Evolutionary conservation across 2,329 filamentous ascomycete species (phyloP), one percentile per base, ranked within the genome.

Genomic region (Elsinoe perseae): DNA sequence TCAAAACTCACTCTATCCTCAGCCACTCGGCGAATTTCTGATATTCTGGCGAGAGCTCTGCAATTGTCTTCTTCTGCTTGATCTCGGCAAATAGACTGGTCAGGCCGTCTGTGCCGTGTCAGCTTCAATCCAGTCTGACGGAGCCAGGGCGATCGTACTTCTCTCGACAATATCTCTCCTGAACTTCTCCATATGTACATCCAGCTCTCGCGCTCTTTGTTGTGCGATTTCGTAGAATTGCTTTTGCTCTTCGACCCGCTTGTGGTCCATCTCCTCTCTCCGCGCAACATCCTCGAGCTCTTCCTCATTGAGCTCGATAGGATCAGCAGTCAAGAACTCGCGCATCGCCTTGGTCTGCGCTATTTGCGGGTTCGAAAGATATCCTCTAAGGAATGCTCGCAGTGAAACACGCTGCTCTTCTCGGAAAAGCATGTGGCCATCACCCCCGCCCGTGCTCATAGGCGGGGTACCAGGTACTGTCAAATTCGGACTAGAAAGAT

Each of bases 11-110:
- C 74, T 98, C 93, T 66, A 98, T 98, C 36, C 93, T 85, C 52
- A 97, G 76, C 93, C 93, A 98, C 70, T 98, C 93, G 16, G 92
- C 92, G 68, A 98, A 97, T 69, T 97, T 98, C 66, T 93, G 88
- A 70, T 97, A 97, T 69, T 97, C 91, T 9, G 95, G 85, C 66
- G 89, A 95, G 54, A 98, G 79, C 63, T 96, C 89, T 61, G 83
- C 80, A 54, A 98, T 92, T 3, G 81, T 89, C 58, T 88, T 79
- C 74, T 97, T 97, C 56, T 90, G 85, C 65, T 87, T 87, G 70
- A 98, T 95, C 69, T 97, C 93, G 57, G 86, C 80, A 72, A 98
- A 97, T 0, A 98, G 80, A 69, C 87, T 92, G 0, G 92, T 95
- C 38, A 98, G 79, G 7, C 93, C 93, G 69, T 96, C 89, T 58